Conservation (phyloP, 2,329 filamentous ascomycete species). For the Graphiopsis chlorocephala region DNA sequence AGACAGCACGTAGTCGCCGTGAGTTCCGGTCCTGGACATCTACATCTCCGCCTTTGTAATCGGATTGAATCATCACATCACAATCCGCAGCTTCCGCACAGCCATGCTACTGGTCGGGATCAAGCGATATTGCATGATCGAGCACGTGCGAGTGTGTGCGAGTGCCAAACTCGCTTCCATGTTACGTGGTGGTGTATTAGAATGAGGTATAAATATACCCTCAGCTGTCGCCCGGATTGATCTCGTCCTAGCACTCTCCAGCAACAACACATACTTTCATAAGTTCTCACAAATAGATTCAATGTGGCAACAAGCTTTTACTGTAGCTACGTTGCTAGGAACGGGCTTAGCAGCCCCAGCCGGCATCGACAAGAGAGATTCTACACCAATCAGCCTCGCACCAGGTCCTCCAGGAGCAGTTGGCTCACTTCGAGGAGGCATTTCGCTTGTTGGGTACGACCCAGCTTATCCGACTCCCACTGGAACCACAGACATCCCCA, state of each 20-base stretch:
- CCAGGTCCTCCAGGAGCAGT: conserved; percentile 34
- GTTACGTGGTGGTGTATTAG: background rate
- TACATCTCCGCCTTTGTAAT: background rate
- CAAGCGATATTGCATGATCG: background rate
- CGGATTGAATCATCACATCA: background rate
- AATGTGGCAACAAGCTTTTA: conserved; percentile 2
- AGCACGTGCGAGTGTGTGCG: background rate
- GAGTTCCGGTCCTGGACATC: background rate
- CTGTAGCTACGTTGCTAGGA: background rate
- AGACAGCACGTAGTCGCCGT: background rate
- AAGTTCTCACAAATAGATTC: background rate
- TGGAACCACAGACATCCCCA: conserved; percentile 30
- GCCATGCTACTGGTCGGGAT: background rate
- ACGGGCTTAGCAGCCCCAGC: conserved; percentile 10
- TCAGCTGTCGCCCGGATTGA: background rate
- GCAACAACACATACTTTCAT: background rate
- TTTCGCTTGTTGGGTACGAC: conserved; percentile 33
- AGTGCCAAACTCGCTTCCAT: background rate
- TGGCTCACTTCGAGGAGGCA: conserved; percentile 37
- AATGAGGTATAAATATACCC: background rate
- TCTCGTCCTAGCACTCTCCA: background rate
- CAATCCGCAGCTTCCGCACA: background rate
- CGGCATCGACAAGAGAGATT: conserved; percentile 1
- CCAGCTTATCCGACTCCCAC: conserved; percentile 26
- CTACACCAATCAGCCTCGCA: conserved; percentile 20